A percentile compares a stretch with the other conserved stretches of the same genome.
Evolutionary conservation across 2,329 filamentous ascomycete species (phyloP).

Genomic region (Xylaria multiplex): DNA sequence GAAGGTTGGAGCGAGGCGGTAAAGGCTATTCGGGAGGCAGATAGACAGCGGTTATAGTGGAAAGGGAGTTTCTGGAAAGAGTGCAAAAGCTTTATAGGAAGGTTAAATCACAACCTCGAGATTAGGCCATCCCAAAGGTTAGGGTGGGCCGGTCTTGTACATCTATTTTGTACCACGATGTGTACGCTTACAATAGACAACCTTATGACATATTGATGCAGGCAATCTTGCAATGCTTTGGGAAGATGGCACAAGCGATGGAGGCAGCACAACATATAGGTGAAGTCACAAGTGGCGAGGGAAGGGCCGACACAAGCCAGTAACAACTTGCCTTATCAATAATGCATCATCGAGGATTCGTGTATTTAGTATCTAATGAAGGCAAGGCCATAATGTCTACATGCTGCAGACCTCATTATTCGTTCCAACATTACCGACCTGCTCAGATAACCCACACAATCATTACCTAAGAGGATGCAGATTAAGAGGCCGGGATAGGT

Average conservation of each 20-base stretch:
- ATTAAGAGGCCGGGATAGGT: slow-evolving; percentile 11
- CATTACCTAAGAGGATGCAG: slow-evolving; percentile 26
- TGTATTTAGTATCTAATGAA: slow-evolving; percentile 39
- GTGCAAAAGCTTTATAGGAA: neutral
- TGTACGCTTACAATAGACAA: slow-evolving; percentile 42
- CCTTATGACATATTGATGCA: slow-evolving; percentile 33
- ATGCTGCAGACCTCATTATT: slow-evolving; percentile 13
- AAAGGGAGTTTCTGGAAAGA: neutral
- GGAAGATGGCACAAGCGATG: neutral
- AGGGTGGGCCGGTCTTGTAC: slow-evolving; percentile 37
- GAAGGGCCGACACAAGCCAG: neutral
- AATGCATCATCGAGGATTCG: slow-evolving; percentile 25
- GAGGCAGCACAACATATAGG: neutral
- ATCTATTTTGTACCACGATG: slow-evolving; percentile 44
- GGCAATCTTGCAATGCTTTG: neutral
- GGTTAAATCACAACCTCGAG: neutral
- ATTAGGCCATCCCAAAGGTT: slow-evolving; percentile 18
- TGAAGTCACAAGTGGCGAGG: neutral
- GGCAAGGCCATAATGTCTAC: slow-evolving; percentile 21
- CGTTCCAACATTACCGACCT: slow-evolving; percentile 6
- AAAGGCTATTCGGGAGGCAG: slow-evolving; percentile 60
- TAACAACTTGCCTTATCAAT: neutral
- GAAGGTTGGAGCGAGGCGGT: slow-evolving; percentile 64
- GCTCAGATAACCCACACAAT: slow-evolving; percentile 23
- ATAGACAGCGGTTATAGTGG: slow-evolving; percentile 61